phyloP scores from a whole-genome alignment of 1,284 basidiomycete genomes.

The Schizophyllum amplum region DNA sequence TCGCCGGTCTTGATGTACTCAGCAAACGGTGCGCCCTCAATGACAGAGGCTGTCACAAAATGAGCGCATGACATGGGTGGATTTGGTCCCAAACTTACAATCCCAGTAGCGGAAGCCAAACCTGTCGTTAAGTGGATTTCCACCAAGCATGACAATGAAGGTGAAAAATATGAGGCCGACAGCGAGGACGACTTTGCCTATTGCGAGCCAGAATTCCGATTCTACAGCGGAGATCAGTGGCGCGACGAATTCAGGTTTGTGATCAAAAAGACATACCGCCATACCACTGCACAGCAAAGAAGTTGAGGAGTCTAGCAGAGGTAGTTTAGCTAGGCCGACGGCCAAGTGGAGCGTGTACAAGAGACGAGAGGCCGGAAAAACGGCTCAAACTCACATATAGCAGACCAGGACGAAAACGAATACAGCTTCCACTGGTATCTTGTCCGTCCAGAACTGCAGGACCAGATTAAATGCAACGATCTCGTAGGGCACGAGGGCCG shows the following conservation, averaged over 20 bases:
- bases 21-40: constrained; percentile 36
- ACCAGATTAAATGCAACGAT: constrained; percentile 38
- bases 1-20: constrained; percentile 34
- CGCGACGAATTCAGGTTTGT: neutral
- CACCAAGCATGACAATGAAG: constrained; percentile 58
- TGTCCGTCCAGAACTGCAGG: constrained; percentile 41
- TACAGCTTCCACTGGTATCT: constrained; percentile 34
- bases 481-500: constrained; percentile 37
- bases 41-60: constrained; percentile 14
- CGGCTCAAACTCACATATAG: constrained; percentile 25
- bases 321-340: neutral
- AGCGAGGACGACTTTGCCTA: constrained; percentile 32
- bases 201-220: constrained; percentile 48
- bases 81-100: too few species aligned
- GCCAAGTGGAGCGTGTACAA: too few species aligned
- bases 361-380: neutral
- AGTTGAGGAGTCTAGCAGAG: constrained; percentile 28
- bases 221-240: constrained; percentile 25
- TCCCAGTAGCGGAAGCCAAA: constrained; percentile 57
- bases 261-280: constrained; percentile 30
- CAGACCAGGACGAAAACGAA: constrained; percentile 29
- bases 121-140: constrained; percentile 53
- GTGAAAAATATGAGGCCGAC: constrained; percentile 27
- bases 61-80: too few species aligned
- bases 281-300: constrained; percentile 38